Evolutionary conservation across 441 rosid species (phyloP).

Genomic region (Syzygium syzygioides): DNA sequence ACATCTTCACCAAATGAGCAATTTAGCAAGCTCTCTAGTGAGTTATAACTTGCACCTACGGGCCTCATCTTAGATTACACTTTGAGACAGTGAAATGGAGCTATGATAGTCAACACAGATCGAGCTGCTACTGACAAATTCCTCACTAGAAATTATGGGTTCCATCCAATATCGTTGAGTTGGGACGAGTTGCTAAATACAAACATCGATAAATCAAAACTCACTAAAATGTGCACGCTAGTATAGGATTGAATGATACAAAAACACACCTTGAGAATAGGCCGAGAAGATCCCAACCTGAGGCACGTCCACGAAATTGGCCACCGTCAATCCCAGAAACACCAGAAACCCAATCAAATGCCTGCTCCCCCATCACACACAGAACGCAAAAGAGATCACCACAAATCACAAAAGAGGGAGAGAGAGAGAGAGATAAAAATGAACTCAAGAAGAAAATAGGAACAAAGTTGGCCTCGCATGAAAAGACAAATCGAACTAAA

Average conservation of each 20-base stretch:
- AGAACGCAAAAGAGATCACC: neutral
- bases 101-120: neutral
- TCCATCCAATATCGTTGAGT: accelerated
- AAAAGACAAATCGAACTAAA: neutral
- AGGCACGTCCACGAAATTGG: conserved; percentile 52
- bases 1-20: neutral
- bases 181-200: neutral
- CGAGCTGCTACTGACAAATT: neutral
- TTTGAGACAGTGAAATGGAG: neutral
- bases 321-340: conserved; percentile 62
- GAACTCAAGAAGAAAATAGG: too few species aligned
- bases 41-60: neutral
- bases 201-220: too few species aligned
- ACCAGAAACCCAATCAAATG: conserved; percentile 77
- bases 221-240: neutral
- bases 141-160: neutral
- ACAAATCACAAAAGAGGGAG: neutral
- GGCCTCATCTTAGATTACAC: neutral
- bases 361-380: conserved; percentile 23
- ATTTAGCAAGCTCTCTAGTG: neutral
- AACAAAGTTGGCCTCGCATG: neutral
- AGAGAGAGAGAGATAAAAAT: too few species aligned
- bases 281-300: conserved; percentile 45
- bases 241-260: neutral
- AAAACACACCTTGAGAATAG: conserved; percentile 34